Conservation (phyloP, 1,284 basidiomycete species). For the Lentinus polychrous region DNA sequence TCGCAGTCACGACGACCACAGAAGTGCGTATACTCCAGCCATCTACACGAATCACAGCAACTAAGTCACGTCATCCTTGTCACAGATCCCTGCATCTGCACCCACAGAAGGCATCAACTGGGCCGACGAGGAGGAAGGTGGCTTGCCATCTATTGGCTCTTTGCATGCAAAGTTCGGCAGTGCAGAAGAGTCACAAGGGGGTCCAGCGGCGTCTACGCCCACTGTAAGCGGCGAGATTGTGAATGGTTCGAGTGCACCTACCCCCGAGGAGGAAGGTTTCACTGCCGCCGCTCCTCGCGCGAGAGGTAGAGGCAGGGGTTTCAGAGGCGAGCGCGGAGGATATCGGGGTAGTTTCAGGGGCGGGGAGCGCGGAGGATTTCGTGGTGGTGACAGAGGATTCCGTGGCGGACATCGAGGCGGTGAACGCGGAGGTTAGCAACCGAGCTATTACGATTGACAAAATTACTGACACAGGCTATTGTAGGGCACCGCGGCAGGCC, state of each 20-base stretch:
- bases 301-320: slow-evolving; percentile 9
- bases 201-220: slow-evolving; percentile 33
- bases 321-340: slow-evolving; percentile 15
- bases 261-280: slow-evolving; percentile 64
- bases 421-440: slow-evolving; percentile 24
- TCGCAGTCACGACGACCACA: slow-evolving; percentile 18
- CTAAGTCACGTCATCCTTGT: background rate
- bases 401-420: slow-evolving; percentile 32
- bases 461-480: slow-evolving; percentile 3
- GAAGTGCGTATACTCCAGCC: slow-evolving; percentile 16
- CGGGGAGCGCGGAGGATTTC: slow-evolving; percentile 29
- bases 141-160: slow-evolving; percentile 32
- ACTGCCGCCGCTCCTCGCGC: slow-evolving; percentile 35
- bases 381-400: slow-evolving; percentile 30
- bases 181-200: slow-evolving; percentile 27
- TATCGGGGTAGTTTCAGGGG: slow-evolving; percentile 28
- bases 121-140: slow-evolving; percentile 42
- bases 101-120: slow-evolving; percentile 34
- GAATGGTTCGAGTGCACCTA: slow-evolving; percentile 20
- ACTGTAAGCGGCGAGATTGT: slow-evolving; percentile 12
- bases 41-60: slow-evolving; percentile 1
- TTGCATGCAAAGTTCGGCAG: slow-evolving; percentile 37
- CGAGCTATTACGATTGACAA: slow-evolving; percentile 31
- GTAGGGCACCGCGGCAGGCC: slow-evolving; percentile 20
- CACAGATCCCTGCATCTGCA: slow-evolving; percentile 28